Evolutionary conservation across 2,329 filamentous ascomycete species (phyloP), one percentile per base, ranked within the genome.

Genomic region (Amauroascus verrucosus): DNA sequence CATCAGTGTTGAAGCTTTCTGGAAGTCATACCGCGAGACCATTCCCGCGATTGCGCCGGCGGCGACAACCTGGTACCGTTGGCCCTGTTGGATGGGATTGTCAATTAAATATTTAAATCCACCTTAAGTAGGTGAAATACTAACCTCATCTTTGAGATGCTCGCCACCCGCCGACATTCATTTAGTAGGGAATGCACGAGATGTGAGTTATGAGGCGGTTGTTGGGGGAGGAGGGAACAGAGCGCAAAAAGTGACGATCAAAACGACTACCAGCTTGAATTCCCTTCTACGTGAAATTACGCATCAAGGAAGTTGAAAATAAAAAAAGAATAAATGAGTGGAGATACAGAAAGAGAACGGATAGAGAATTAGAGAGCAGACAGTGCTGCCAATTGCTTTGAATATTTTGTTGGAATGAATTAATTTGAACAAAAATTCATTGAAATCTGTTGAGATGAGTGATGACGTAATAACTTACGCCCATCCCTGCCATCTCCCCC

Each of bases 31-130:
- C 85, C 90, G 85, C 52, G 93, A 93, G 59, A 97, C 82, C 60
- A 97, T 79, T 55, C 93, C 93, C 59, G 93, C 88, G 60, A 81
- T 73, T 44, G 79, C 83, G 62, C 84, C 84, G 54, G 84, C 82
- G 59, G 79, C 67, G 48, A 84, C 75, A 57, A 84, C 81, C 67
- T 86, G 83, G 60, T 72, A 70, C 70, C 77, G 80, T 56, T 82
- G 82, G 70, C 83, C 84, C 80, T 84, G 60, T 32, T 43, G 11
- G n/a, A 37, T 43, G 48, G 48, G 11, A 14, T 3, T 13, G 16
- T 22, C 3, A 11, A 6, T 45, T 32, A 37, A 26, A 14, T 9
- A 22, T 37, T 14, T 37, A 40, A 28, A 32, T 33, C n/a, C 64
- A 51, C 70, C n/a, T n/a, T n/a, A n/a, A n/a, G n/a, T n/a, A n/a